These are phyloP conservation scores for Zasmidium citrigriseum DNA, from an alignment of 2,329 filamentous ascomycete genomes.

Conservation along the genomic window DNA sequence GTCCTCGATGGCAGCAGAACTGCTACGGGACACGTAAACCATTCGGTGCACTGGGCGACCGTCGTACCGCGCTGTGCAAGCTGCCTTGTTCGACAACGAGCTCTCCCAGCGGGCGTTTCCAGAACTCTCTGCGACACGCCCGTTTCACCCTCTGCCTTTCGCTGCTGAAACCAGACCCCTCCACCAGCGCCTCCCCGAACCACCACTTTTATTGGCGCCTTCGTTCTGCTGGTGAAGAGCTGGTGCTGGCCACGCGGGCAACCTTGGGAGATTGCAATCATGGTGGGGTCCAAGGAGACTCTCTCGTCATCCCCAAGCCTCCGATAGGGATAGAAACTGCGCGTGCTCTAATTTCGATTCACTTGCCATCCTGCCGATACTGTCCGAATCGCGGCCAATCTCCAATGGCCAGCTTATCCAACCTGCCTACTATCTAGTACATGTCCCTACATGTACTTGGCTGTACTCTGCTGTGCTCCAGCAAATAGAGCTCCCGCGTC, in stretches of 20 bases:
- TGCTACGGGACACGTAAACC: not conserved
- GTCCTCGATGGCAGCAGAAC: too few species aligned
- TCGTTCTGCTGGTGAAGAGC: too few species aligned
- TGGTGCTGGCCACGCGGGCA: conserved; percentile 1
- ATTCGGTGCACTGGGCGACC: not conserved
- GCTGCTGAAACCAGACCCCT: not conserved
- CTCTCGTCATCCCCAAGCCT: conserved; percentile 5
- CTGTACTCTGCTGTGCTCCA: not conserved
- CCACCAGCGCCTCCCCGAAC: conserved; percentile 4
- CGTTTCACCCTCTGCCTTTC: not conserved
- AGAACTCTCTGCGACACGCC: not conserved
- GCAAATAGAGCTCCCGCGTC: not conserved
- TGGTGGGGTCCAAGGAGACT: conserved; percentile 3
- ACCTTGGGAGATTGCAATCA: conserved; percentile 1
- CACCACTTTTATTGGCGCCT: too few species aligned
- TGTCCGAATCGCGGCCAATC: conserved; percentile 1
- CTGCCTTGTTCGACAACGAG: conserved; percentile 5
- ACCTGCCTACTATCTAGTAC: not conserved
- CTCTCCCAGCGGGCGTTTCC: not conserved
- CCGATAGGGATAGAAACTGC: not conserved
- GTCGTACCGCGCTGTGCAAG: not conserved
- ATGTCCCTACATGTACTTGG: not conserved
- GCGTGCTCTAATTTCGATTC: not conserved
- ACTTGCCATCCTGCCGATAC: not conserved
- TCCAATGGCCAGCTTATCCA: not conserved